Conservation (phyloP, 2,329 filamentous ascomycete genomes). For the Thielaviopsis ethacetica region DNA sequence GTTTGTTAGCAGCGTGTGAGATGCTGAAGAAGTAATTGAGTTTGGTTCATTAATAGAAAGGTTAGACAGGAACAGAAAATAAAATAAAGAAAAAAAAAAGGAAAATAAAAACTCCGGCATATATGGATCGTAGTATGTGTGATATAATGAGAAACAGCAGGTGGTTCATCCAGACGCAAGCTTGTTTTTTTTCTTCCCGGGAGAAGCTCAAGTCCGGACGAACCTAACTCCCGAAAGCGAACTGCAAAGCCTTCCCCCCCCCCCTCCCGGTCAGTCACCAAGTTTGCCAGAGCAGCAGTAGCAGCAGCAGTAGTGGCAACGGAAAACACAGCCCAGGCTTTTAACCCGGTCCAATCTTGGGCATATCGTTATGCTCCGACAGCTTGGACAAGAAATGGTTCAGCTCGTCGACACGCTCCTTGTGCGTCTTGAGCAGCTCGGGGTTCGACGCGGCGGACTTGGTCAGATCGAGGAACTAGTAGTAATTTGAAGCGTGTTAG, state of each 20-base stretch:
- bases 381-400: conserved; percentile 85
- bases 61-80: too few species aligned
- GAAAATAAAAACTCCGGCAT: not conserved
- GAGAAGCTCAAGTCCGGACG: too few species aligned
- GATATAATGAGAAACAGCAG: too few species aligned
- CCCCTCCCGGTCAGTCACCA: too few species aligned
- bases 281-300: too few species aligned
- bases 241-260: not conserved
- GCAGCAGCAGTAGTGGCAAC: too few species aligned
- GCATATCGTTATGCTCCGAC: conserved; percentile 97
- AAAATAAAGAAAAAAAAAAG: not conserved
- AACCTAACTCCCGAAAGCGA: too few species aligned
- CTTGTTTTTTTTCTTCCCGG: too few species aligned
- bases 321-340: not conserved
- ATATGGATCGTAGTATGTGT: not conserved
- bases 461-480: conserved; percentile 62
- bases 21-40: not conserved
- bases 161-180: too few species aligned
- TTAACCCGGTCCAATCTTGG: conserved; percentile 46
- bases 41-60: not conserved
- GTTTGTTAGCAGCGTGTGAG: too few species aligned
- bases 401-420: conserved; percentile 86
- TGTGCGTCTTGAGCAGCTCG: conserved; percentile 89
- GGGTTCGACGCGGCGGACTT: conserved; percentile 39
- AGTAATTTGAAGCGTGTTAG: not conserved